Percentiles rank a stretch among this genome's conserved stretches.
These are phyloP conservation scores for Scheffersomyces coipomensis DNA, from an alignment of 805 yeast species.

Conservation along the genomic window DNA sequence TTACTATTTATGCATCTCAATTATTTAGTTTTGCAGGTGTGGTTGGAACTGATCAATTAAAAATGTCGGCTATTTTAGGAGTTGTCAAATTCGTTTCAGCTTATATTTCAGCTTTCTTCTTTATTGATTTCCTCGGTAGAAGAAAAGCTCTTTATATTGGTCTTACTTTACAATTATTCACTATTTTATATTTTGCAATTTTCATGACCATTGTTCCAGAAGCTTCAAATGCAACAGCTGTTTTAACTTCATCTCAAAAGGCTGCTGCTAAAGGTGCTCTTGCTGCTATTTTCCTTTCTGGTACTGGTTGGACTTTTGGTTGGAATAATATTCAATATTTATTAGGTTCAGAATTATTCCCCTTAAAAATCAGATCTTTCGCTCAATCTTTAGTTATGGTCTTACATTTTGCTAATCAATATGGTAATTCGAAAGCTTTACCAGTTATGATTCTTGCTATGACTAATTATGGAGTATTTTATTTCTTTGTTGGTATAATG, in stretches of 20 bases:
- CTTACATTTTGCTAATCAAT: conserved; percentile 54
- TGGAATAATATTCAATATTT: conserved; percentile 55
- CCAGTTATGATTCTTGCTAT: conserved; percentile 47
- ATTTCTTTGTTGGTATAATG: conserved; percentile 45
- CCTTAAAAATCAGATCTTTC: conserved; percentile 45
- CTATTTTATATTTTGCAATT: conserved; percentile 46
- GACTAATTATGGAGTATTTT: conserved; percentile 49
- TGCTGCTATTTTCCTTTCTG: conserved; percentile 46
- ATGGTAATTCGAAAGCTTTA: conserved; percentile 51
- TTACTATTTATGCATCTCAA: conserved; percentile 55
- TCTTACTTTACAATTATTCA: conserved; percentile 38
- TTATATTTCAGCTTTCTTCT: conserved; percentile 46
- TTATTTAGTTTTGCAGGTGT: conserved; percentile 46
- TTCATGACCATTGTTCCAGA: conserved; percentile 45
- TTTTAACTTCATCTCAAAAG: conserved; percentile 26
- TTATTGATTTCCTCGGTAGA: conserved; percentile 52
- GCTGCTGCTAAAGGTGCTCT: conserved; percentile 46
- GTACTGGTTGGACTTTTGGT: conserved; percentile 57
- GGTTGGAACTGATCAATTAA: conserved; percentile 33
- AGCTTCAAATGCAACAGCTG: conserved; percentile 27
- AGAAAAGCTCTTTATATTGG: conserved; percentile 47
- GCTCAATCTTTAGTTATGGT: conserved; percentile 51
- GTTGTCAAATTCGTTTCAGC: conserved; percentile 50
- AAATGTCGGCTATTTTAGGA: conserved; percentile 51
- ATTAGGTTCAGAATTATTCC: conserved; percentile 53